These are phyloP conservation scores for Geosmithia putterillii DNA, from an alignment of 2,329 filamentous ascomycete species.

Conservation along the genomic window DNA sequence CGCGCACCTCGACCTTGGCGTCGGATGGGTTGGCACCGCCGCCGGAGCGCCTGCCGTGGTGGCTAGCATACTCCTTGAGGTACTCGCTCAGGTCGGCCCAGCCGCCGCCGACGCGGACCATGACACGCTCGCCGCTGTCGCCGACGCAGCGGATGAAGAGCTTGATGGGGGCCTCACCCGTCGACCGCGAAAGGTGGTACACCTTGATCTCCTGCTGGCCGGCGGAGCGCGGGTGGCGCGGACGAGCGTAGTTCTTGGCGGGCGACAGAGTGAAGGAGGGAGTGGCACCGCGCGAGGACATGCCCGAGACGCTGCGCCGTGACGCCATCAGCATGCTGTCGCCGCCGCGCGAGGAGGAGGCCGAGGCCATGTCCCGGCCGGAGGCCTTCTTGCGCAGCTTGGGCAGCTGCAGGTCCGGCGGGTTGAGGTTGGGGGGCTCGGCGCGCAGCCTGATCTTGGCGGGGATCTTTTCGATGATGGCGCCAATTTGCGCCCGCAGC, in stretches of 20 bases:
- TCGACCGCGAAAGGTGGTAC: slow-evolving; percentile 79
- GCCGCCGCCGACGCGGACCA: slow-evolving; percentile 96
- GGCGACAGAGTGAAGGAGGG: slow-evolving; percentile 61
- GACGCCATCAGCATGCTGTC: no score
- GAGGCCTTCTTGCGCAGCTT: slow-evolving; percentile 29
- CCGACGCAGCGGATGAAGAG: slow-evolving; percentile 89
- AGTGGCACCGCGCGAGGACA: slow-evolving; percentile 45
- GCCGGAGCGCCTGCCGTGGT: slow-evolving; percentile 66
- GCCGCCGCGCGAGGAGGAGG: no score
- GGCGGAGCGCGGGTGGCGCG: slow-evolving; percentile 32
- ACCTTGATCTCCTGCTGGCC: slow-evolving; percentile 70
- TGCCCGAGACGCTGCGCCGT: slow-evolving; percentile 27
- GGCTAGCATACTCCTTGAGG: slow-evolving; percentile 80
- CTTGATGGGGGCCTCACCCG: slow-evolving; percentile 80
- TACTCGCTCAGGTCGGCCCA: slow-evolving; percentile 97
- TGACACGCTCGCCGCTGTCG: slow-evolving; percentile 80
- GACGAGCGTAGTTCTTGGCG: slow-evolving; percentile 36
- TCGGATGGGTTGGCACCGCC: slow-evolving; percentile 26
- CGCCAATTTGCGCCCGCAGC: slow-evolving; percentile 67
- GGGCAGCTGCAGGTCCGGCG: slow-evolving; percentile 42
- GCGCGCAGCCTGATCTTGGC: slow-evolving; percentile 64
- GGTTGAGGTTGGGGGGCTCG: slow-evolving; percentile 42
- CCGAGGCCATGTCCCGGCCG: slow-evolving; percentile 33
- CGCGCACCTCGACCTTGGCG: slow-evolving; percentile 48
- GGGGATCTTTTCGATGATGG: slow-evolving; percentile 66